These are phyloP conservation scores for Lentinula lateritia DNA, from an alignment of 768 basidiomycete genomes.

Conservation along the genomic window DNA sequence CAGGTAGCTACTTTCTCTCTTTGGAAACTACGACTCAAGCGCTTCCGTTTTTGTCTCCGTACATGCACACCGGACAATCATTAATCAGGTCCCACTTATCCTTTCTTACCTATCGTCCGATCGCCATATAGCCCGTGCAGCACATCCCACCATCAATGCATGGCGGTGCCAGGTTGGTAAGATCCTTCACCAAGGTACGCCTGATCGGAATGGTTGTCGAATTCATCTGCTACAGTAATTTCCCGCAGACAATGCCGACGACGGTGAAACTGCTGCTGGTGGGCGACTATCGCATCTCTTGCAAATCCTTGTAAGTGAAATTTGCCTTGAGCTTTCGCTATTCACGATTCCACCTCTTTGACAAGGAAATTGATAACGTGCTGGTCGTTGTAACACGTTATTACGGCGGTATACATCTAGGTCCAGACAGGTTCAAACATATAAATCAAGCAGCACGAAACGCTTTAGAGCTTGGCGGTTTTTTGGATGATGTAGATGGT, in stretches of 20 bases:
- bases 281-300: constrained; percentile 85
- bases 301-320: constrained; percentile 68
- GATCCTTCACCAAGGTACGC: constrained; percentile 68
- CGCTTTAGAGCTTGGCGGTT: constrained; percentile 83
- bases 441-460: constrained; percentile 95
- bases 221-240: neutral
- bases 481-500: constrained; percentile 51
- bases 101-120: constrained; percentile 66
- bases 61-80: neutral
- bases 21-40: neutral
- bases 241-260: constrained; percentile 84
- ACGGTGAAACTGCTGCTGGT: constrained; percentile 92
- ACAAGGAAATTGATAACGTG: constrained; percentile 69
- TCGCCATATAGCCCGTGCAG: constrained; percentile 64
- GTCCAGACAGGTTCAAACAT: constrained; percentile 84
- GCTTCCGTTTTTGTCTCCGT: neutral
- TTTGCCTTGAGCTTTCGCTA: neutral
- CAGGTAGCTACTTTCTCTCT: constrained; percentile 40
- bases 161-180: constrained; percentile 71
- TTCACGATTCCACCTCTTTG: neutral
- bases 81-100: constrained; percentile 56
- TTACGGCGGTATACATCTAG: constrained; percentile 89
- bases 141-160: constrained; percentile 78
- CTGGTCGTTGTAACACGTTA: constrained; percentile 91
- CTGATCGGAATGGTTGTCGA: neutral